Percentiles rank a stretch among this genome's conserved stretches.
phyloP scores from a whole-genome alignment of 2,329 filamentous ascomycete genomes.

The Colletotrichum shisoi region DNA sequence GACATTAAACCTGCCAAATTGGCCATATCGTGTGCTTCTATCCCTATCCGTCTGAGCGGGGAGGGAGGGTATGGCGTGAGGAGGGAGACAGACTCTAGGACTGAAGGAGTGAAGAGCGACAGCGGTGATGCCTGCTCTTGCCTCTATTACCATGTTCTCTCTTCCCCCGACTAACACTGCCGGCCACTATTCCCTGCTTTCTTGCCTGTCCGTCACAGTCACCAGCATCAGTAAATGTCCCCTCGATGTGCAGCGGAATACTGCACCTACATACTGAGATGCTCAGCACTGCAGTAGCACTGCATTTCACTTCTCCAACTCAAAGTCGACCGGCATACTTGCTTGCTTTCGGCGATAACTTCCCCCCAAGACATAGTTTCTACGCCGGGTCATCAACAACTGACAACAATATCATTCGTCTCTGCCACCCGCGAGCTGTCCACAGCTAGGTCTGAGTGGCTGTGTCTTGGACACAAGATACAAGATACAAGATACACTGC shows the following conservation, averaged over 20 bases:
- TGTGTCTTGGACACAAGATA: neutral
- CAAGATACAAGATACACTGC: no score
- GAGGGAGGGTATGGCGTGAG: neutral
- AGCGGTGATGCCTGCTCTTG: slow-evolving; percentile 1
- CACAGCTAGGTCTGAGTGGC: neutral
- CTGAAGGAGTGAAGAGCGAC: slow-evolving; percentile 8
- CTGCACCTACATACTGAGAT: neutral
- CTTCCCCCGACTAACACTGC: neutral
- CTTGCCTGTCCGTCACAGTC: neutral
- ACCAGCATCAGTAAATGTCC: neutral
- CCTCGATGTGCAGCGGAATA: neutral
- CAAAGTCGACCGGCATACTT: neutral
- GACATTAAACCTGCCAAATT: neutral
- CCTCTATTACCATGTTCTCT: slow-evolving; percentile 7
- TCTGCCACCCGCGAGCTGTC: neutral
- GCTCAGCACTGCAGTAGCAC: neutral
- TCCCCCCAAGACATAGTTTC: neutral
- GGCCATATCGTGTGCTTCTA: neutral
- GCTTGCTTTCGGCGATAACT: neutral
- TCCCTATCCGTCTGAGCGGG: neutral
- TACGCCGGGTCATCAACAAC: slow-evolving; percentile 1
- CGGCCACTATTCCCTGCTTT: neutral
- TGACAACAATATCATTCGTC: neutral
- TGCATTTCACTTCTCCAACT: slow-evolving; percentile 18
- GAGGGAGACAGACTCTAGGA: no score